Evolutionary conservation across 1,284 basidiomycete genomes (phyloP).

Genomic region (Gastroboletus turbinatus): DNA sequence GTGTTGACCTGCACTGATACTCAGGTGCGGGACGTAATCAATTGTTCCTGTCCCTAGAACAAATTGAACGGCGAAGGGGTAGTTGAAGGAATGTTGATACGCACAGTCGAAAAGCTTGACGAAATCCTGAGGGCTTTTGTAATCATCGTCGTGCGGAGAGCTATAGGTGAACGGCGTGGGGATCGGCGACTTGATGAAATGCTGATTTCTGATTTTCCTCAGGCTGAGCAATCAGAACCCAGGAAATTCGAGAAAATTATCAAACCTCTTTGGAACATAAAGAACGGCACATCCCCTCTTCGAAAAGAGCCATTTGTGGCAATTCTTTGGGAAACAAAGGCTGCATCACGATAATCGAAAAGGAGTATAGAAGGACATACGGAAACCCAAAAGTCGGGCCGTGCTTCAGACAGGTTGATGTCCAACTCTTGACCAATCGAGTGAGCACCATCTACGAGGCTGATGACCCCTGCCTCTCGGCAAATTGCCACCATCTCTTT

Average conservation of each 20-base stretch:
- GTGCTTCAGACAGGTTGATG: slow-evolving; percentile 56
- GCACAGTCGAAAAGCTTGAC: slow-evolving; percentile 60
- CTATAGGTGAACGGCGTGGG: slow-evolving; percentile 70
- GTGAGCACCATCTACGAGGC: slow-evolving; percentile 83
- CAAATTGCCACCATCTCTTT: slow-evolving; percentile 71
- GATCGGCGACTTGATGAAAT: slow-evolving; percentile 70
- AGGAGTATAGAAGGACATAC: slow-evolving; percentile 39
- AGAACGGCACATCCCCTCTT: slow-evolving; percentile 74
- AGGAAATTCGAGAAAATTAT: neutral
- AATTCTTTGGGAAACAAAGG: slow-evolving; percentile 48
- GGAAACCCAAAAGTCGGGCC: slow-evolving; percentile 81
- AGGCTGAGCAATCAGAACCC: neutral
- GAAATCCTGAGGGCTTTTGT: slow-evolving; percentile 44
- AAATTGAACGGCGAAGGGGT: slow-evolving; percentile 5
- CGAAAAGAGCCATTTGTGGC: slow-evolving; percentile 82
- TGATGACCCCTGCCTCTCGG: slow-evolving; percentile 65
- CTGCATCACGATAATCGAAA: neutral
- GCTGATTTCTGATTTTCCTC: slow-evolving; percentile 54
- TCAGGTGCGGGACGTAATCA: slow-evolving; percentile 56
- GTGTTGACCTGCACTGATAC: slow-evolving; percentile 51
- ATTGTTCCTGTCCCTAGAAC: slow-evolving; percentile 70
- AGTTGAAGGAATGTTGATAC: slow-evolving; percentile 8
- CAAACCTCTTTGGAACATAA: slow-evolving; percentile 76
- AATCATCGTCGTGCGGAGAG: slow-evolving; percentile 38
- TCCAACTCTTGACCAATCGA: slow-evolving; percentile 68